Evolutionary conservation across 2,329 filamentous ascomycete species (phyloP).

Genomic region (Escovopsis weberi): DNA sequence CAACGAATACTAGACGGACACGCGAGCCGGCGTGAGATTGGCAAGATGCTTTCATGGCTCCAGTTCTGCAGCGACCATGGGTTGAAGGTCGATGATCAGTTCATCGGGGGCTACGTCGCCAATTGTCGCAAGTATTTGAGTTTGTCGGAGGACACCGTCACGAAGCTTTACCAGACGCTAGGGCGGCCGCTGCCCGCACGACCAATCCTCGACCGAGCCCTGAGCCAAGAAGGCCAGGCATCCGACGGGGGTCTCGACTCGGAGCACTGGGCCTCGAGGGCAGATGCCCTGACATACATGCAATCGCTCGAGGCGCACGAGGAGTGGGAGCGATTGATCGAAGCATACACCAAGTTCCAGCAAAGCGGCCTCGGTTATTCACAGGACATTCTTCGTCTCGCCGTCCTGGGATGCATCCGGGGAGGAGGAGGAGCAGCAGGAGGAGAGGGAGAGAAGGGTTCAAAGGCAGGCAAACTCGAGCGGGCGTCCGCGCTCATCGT

Average conservation of each 20-base stretch:
- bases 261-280: background rate
- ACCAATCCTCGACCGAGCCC: background rate
- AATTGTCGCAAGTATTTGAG: constrained; percentile 20
- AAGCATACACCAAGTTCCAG: constrained; percentile 24
- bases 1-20: constrained; percentile 17
- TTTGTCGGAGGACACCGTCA: constrained; percentile 16
- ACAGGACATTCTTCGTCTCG: constrained; percentile 30
- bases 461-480: constrained; percentile 6
- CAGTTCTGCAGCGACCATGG: constrained; percentile 17
- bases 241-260: background rate
- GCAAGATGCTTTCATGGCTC: constrained; percentile 17
- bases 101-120: constrained; percentile 14
- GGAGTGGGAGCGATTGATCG: constrained; percentile 18
- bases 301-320: constrained; percentile 7
- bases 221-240: background rate
- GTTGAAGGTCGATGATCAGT: constrained; percentile 15
- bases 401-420: constrained; percentile 27
- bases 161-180: constrained; percentile 4
- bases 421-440: constrained; percentile 3
- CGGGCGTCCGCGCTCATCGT: constrained; percentile 25
- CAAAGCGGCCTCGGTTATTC: constrained; percentile 22
- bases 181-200: background rate
- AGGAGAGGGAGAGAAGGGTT: background rate
- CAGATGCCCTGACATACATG: constrained; percentile 4
- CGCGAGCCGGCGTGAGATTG: constrained; percentile 14